Conservation (phyloP, 164 flowering plant species). For the Vitis amurensis region DNA sequence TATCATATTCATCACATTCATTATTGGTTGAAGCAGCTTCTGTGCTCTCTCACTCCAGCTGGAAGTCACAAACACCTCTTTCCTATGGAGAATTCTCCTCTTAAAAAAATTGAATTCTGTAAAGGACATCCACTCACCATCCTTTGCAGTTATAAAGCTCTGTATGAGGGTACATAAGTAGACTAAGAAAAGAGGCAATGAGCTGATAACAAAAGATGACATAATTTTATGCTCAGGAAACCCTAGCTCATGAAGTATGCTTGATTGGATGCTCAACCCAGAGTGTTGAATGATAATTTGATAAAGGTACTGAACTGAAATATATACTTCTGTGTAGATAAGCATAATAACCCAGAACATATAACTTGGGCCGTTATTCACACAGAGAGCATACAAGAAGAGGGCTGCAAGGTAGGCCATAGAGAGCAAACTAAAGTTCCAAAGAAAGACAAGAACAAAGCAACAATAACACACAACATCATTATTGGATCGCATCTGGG, state of each 20-base stretch:
- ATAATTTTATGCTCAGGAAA: constrained; percentile 69
- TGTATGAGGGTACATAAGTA: constrained; percentile 91
- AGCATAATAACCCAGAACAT: constrained; percentile 89
- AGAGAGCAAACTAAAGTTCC: constrained; percentile 98
- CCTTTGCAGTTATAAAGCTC: constrained; percentile 90
- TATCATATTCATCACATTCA: constrained; percentile 29
- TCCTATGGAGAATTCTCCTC: constrained; percentile 29
- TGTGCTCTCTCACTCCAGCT: constrained; percentile 40
- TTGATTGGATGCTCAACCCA: constrained; percentile 48
- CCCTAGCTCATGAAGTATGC: constrained; percentile 61
- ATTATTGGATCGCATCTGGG: constrained; percentile 83
- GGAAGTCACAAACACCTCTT: constrained; percentile 33
- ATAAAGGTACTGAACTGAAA: constrained; percentile 82
- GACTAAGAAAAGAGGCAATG: constrained; percentile 85
- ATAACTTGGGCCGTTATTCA: constrained; percentile 81
- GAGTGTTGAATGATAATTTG: constrained; percentile 94
- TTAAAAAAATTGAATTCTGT: constrained; percentile 38
- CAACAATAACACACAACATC: constrained; percentile 93
- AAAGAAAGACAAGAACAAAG: constrained; percentile 84
- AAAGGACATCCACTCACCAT: constrained; percentile 70
- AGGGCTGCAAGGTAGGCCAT: constrained; percentile 92
- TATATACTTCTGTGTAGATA: constrained; percentile 83
- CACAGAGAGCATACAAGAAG: constrained; percentile 93
- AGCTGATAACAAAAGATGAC: constrained; percentile 85
- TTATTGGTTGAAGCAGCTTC: constrained; percentile 31